Evolutionary conservation across 2,329 filamentous ascomycete species (phyloP), one percentile per base, ranked within the genome.

Genomic region (Penicillium thymicola): DNA sequence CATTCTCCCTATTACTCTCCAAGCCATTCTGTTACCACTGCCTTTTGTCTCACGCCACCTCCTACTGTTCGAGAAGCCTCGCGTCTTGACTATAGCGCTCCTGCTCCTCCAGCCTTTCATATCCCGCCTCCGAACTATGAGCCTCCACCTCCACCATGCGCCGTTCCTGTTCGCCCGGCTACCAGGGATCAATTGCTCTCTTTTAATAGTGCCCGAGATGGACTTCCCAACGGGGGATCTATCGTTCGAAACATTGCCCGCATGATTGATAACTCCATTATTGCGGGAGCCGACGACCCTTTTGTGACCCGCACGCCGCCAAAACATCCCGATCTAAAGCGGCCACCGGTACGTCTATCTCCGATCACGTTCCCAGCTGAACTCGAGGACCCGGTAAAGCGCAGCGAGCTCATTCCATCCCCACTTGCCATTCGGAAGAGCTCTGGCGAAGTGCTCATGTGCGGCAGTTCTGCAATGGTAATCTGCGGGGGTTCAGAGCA

Each of bases 341-440:
- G 8, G 8, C 16, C 36, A 2, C 42, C 42, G n/a, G 23, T 36
- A 13, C 54, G 28, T 18, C 16, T 59, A 4, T 55, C 54, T 18
- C 50, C 57, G 1, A 28, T 52, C 47, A 51, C 44, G 18, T 51
- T 51, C 14, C 50, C 51, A 21, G 25, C 41, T 21, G 34, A 34
- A n/a, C 5, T 51, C 2, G 46, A 55, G 7, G 53, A 59, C 13
- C 43, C 51, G 2, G 9, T 27, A 10, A 59, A 59, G 51, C 51
- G 30, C 9, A 40, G 43, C 11, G 27, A 25, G 3, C 58, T 71
- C 18, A 56, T 67, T 36, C 71, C 70, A 2, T 57, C 60, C 16
- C 71, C 71, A 2, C 61, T 73, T 13, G 58, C 58, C 6, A 58
- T 73, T 7, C 59, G 57, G 21, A 71, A 71, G 56, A 27, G 49